Evolutionary conservation across 257 asterid genomes (phyloP).

Genomic region (Solanum paucissectum): DNA sequence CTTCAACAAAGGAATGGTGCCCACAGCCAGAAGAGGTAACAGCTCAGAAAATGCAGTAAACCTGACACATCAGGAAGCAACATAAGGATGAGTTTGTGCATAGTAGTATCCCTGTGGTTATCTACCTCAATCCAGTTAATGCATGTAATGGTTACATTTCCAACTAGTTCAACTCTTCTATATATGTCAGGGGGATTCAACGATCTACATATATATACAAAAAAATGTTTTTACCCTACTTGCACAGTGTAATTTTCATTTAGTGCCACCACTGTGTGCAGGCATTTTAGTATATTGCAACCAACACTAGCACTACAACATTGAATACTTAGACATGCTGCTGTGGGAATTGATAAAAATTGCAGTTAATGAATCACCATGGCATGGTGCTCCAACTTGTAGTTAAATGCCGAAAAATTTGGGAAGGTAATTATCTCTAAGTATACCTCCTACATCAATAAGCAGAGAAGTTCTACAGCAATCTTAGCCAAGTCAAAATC

Average conservation of each 20-base stretch:
- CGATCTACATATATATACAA: background rate
- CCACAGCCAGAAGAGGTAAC: conserved; percentile 74
- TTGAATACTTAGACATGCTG: background rate
- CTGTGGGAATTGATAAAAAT: background rate
- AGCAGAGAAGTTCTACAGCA: background rate
- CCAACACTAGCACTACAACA: background rate
- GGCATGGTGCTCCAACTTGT: background rate
- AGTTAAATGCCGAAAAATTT: too few relatives aligned
- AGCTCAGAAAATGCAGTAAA: conserved; percentile 85
- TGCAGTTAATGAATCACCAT: background rate
- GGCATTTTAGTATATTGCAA: background rate
- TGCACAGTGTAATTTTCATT: background rate
- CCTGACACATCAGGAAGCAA: conserved; percentile 38
- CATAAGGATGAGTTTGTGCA: background rate
- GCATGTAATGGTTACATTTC: background rate
- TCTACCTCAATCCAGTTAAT: too few relatives aligned
- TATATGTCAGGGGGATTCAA: background rate
- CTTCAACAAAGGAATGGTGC: conserved; percentile 63
- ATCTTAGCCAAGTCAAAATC: background rate
- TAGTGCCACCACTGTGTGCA: background rate
- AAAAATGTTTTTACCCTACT: background rate
- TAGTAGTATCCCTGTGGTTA: too few relatives aligned
- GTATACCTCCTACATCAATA: background rate
- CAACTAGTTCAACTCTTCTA: background rate
- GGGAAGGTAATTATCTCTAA: too few relatives aligned